A percentile compares a stretch with the other conserved stretches of the same genome.
These are phyloP conservation scores for Kondoa malvinella DNA, from an alignment of 768 basidiomycete species.

Conservation along the genomic window DNA sequence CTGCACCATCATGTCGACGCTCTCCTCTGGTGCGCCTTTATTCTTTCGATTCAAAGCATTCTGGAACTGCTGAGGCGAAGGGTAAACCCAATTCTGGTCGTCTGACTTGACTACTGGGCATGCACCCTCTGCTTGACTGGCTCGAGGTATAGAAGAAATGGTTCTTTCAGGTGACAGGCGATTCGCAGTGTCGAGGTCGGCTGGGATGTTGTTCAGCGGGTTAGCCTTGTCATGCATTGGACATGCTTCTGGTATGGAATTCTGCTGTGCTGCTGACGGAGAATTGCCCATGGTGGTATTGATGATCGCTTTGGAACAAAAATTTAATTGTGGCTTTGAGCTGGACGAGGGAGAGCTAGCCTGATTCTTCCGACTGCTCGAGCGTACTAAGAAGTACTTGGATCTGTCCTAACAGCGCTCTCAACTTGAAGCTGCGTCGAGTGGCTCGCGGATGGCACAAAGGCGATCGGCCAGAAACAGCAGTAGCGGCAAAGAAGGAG, in stretches of 20 bases:
- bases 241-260: not conserved
- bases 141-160: conserved; percentile 69
- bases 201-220: conserved; percentile 73
- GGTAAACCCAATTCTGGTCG: conserved; percentile 77
- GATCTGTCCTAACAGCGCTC: too few species aligned
- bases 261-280: not conserved
- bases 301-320: not conserved
- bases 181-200: conserved; percentile 42
- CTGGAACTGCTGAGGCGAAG: conserved; percentile 94
- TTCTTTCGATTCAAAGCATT: conserved; percentile 92
- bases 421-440: too few species aligned
- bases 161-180: conserved; percentile 57
- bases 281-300: conserved; percentile 12
- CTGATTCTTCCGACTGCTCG: too few species aligned
- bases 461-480: too few species aligned
- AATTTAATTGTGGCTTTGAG: too few species aligned
- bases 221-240: conserved; percentile 37
- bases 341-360: too few species aligned
- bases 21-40: conserved; percentile 91
- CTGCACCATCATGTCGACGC: conserved; percentile 89
- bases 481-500: too few species aligned
- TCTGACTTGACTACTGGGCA: conserved; percentile 34
- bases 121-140: conserved; percentile 29
- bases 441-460: too few species aligned
- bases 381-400: too few species aligned